phyloP scores from a whole-genome alignment of 441 rosid genomes.

The Aleurites moluccanus region DNA sequence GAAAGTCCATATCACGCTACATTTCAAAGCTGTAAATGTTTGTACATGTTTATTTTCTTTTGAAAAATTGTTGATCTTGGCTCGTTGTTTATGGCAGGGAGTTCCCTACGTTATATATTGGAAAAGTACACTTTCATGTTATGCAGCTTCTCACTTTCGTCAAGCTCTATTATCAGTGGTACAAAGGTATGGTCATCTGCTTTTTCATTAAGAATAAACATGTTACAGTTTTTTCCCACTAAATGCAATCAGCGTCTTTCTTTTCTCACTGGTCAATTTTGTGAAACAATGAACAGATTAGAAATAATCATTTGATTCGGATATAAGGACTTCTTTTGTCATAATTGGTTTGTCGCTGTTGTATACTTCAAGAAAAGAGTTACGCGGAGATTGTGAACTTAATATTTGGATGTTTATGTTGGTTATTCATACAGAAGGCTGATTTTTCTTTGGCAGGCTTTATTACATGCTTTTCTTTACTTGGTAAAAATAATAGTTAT shows the following conservation, averaged over 20 bases:
- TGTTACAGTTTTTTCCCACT: neutral
- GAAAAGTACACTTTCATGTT: conserved; percentile 55
- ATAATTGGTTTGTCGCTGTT: neutral
- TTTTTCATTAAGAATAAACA: neutral
- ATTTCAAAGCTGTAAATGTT: conserved; percentile 5
- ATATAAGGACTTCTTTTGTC: neutral
- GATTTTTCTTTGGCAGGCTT: neutral
- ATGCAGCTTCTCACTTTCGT: conserved; percentile 81
- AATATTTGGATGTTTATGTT: conserved; percentile 11
- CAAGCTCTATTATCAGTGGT: conserved; percentile 79
- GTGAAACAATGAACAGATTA: neutral
- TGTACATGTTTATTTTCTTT: conserved; percentile 8
- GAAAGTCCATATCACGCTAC: conserved; percentile 9
- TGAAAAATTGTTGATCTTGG: conserved; percentile 18
- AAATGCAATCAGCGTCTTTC: neutral
- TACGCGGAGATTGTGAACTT: neutral
- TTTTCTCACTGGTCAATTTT: conserved; percentile 7
- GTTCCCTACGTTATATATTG: conserved; percentile 86
- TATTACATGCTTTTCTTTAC: neutral
- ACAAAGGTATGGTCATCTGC: conserved; percentile 57
- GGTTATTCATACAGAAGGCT: neutral
- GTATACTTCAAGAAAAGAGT: neutral
- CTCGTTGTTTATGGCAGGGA: conserved; percentile 56
- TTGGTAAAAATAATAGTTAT: neutral
- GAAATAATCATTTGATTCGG: neutral